Evolutionary conservation across 2,329 filamentous ascomycete species (phyloP).

Genomic region (Apiospora kogelbergensis): DNA sequence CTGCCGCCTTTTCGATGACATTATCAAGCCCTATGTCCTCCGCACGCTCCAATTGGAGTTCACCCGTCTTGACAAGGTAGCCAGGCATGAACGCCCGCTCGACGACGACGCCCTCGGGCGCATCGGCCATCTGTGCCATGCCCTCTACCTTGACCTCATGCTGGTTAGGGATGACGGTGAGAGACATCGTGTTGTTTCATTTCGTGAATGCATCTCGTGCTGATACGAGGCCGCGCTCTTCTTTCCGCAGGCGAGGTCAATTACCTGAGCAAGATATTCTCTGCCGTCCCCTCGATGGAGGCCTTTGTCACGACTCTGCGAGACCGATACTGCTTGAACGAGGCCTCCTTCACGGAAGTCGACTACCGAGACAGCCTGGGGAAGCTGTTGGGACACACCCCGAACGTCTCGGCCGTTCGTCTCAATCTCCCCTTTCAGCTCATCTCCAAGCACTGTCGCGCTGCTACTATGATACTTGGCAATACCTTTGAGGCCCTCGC

Average conservation of each 20-base stretch:
- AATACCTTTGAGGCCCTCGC: slow-evolving; percentile 51
- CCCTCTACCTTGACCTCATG: slow-evolving; percentile 53
- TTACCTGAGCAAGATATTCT: slow-evolving; percentile 47
- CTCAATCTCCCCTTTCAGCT: slow-evolving; percentile 53
- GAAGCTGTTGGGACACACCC: slow-evolving; percentile 43
- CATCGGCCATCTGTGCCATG: slow-evolving; percentile 47
- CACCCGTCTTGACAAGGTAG: slow-evolving; percentile 41
- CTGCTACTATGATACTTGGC: slow-evolving; percentile 51
- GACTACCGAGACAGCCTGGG: slow-evolving; percentile 45
- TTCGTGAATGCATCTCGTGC: not conserved
- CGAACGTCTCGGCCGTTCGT: slow-evolving; percentile 45
- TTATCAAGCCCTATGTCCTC: slow-evolving; percentile 45
- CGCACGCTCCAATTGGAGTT: slow-evolving; percentile 51
- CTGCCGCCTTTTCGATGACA: slow-evolving; percentile 47
- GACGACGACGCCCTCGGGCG: slow-evolving; percentile 43
- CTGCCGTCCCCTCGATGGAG: slow-evolving; percentile 44
- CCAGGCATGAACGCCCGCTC: slow-evolving; percentile 32
- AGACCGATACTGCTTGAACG: slow-evolving; percentile 48
- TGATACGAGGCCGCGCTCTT: slow-evolving; percentile 14
- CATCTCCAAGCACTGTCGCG: slow-evolving; percentile 43
- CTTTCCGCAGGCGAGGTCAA: slow-evolving; percentile 44
- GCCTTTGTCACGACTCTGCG: slow-evolving; percentile 44
- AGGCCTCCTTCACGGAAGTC: slow-evolving; percentile 47
- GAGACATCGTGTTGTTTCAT: slow-evolving; percentile 19
- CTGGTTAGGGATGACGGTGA: slow-evolving; percentile 51